Evolutionary conservation across 1,284 basidiomycete species (phyloP).

Genomic region (Cryptococcus sp.): DNA sequence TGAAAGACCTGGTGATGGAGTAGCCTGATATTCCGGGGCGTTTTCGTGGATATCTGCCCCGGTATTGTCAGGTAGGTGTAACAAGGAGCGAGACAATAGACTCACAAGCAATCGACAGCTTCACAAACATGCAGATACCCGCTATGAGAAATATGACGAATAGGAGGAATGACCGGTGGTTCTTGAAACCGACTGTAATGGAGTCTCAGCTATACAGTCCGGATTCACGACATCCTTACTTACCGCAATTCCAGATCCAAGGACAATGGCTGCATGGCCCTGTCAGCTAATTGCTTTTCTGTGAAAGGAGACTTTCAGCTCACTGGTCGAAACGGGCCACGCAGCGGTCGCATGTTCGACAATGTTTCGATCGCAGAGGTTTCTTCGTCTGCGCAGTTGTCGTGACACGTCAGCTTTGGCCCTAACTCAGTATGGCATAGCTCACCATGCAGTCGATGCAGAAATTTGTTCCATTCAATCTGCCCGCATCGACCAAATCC

Average conservation of each 20-base stretch:
- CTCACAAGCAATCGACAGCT: constrained; percentile 78
- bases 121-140: constrained; percentile 78
- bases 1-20: constrained; percentile 55
- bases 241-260: constrained; percentile 99
- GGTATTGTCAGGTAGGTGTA: not conserved
- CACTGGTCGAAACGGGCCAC: constrained; percentile 88
- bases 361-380: constrained; percentile 93
- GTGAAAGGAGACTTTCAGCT: constrained; percentile 46
- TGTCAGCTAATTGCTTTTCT: constrained; percentile 3
- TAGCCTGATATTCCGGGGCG: constrained; percentile 53
- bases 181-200: constrained; percentile 80
- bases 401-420: not conserved
- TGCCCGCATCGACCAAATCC: constrained; percentile 80
- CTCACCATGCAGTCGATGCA: constrained; percentile 85
- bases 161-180: constrained; percentile 91
- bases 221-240: constrained; percentile 31
- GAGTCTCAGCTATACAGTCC: not conserved
- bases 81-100: constrained; percentile 17
- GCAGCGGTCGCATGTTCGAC: constrained; percentile 87
- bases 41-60: constrained; percentile 51
- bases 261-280: constrained; percentile 76
- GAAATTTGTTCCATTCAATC: constrained; percentile 91
- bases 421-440: not conserved
- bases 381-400: constrained; percentile 67
- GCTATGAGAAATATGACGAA: constrained; percentile 83